Evolutionary conservation across 2,329 filamentous ascomycete species (phyloP).

Genomic region (Alternaria metachromatica): DNA sequence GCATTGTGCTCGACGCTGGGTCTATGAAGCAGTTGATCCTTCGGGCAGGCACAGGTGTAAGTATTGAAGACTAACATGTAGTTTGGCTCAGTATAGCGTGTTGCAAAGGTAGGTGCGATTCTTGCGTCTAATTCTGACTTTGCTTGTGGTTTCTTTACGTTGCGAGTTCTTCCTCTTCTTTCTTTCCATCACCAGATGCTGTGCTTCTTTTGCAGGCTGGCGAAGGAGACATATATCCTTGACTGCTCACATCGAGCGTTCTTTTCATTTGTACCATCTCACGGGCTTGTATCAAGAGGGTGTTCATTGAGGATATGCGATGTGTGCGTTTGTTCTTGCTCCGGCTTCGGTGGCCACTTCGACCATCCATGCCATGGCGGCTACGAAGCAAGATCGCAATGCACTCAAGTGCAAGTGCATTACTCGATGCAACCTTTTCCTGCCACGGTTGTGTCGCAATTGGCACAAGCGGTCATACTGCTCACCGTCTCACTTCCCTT

Average conservation of each 20-base stretch:
- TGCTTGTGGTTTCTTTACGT: too few species aligned
- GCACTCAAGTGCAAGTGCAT: neutral
- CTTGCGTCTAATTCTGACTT: too few species aligned
- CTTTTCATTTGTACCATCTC: fast-evolving
- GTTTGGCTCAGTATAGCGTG: too few species aligned
- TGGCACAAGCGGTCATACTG: neutral
- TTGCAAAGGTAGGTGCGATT: too few species aligned
- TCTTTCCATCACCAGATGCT: too few species aligned
- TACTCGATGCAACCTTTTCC: neutral
- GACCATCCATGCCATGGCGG: neutral
- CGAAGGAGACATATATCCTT: neutral
- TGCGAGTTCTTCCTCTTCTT: too few species aligned
- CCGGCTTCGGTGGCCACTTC: neutral
- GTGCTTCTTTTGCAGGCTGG: too few species aligned
- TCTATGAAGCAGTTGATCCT: too few species aligned
- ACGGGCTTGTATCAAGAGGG: neutral
- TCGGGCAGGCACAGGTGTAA: too few species aligned
- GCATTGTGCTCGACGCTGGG: too few species aligned
- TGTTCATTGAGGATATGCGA: neutral
- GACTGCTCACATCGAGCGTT: neutral
- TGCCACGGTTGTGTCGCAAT: neutral
- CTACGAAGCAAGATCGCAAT: neutral
- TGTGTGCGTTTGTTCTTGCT: neutral
- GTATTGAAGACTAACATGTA: too few species aligned
- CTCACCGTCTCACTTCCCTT: neutral